phyloP scores from a whole-genome alignment of 2,329 filamentous ascomycete species.

The Clarireedia paspali region DNA sequence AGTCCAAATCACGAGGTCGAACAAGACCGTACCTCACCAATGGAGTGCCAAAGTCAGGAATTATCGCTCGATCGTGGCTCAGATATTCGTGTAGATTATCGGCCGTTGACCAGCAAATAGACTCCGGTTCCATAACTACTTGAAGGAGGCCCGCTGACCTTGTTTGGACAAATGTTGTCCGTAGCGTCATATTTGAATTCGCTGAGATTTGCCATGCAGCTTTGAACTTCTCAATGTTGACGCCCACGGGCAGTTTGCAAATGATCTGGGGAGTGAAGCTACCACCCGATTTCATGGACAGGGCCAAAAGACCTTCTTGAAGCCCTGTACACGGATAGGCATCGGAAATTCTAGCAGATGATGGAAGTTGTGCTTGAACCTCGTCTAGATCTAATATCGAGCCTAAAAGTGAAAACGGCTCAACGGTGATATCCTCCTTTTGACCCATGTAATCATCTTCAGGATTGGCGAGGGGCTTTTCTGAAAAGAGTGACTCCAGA shows the following conservation, averaged over 20 bases:
- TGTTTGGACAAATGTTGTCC: slow-evolving; percentile 25
- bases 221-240: slow-evolving; percentile 18
- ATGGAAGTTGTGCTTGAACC: slow-evolving; percentile 1
- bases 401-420: background rate
- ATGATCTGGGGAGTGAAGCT: slow-evolving; percentile 29
- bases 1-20: slow-evolving; percentile 5
- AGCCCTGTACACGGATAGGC: slow-evolving; percentile 31
- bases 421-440: background rate
- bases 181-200: slow-evolving; percentile 25
- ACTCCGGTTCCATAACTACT: slow-evolving; percentile 9
- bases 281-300: slow-evolving; percentile 27
- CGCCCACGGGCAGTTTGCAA: slow-evolving; percentile 14
- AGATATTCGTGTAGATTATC: background rate
- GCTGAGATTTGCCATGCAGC: slow-evolving; percentile 24
- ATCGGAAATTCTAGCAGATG: slow-evolving; percentile 17
- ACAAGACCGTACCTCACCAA: slow-evolving; percentile 8
- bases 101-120: background rate
- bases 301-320: slow-evolving; percentile 32
- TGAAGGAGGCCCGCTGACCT: slow-evolving; percentile 8
- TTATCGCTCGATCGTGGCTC: background rate
- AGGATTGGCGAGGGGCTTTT: background rate
- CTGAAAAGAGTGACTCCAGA: background rate
- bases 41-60: slow-evolving; percentile 10
- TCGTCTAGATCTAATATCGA: background rate
- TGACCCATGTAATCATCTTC: background rate